These are phyloP conservation scores for Vanrija sp. DNA, from an alignment of 1,284 basidiomycete genomes.

Conservation along the genomic window DNA sequence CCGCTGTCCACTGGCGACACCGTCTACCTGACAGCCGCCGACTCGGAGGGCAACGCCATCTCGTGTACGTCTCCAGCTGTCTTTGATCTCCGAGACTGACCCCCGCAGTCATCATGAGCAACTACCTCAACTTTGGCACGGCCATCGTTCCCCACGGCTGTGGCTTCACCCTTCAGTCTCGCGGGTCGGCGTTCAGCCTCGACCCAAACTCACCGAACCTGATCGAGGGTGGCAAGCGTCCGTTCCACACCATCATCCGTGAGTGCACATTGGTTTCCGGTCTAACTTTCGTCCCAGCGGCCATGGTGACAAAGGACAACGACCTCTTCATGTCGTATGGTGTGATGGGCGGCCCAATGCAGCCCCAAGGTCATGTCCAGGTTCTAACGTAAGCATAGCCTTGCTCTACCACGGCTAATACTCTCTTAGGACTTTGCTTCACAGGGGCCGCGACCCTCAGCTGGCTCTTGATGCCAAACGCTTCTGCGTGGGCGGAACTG, in stretches of 20 bases:
- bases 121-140: conserved; percentile 55
- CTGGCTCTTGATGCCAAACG: conserved; percentile 83
- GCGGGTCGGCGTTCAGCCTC: conserved; percentile 79
- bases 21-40: conserved; percentile 84
- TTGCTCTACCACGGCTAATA: too few species aligned
- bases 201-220: conserved; percentile 78
- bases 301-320: conserved; percentile 67
- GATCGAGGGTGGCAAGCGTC: conserved; percentile 74
- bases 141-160: conserved; percentile 83
- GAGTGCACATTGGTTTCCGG: not conserved
- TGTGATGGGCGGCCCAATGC: conserved; percentile 66
- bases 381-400: conserved; percentile 54
- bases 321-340: conserved; percentile 81
- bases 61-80: conserved; percentile 47
- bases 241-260: conserved; percentile 87
- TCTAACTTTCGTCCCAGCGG: conserved; percentile 53
- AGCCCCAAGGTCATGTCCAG: conserved; percentile 23
- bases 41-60: conserved; percentile 88
- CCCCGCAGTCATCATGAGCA: too few species aligned
- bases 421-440: conserved; percentile 64
- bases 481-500: conserved; percentile 77
- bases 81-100: too few species aligned
- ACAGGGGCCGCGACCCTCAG: conserved; percentile 74
- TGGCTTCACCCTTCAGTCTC: conserved; percentile 93
- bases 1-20: conserved; percentile 70